phyloP scores from a whole-genome alignment of 441 rosid genomes.

The Gossypium aridum region DNA sequence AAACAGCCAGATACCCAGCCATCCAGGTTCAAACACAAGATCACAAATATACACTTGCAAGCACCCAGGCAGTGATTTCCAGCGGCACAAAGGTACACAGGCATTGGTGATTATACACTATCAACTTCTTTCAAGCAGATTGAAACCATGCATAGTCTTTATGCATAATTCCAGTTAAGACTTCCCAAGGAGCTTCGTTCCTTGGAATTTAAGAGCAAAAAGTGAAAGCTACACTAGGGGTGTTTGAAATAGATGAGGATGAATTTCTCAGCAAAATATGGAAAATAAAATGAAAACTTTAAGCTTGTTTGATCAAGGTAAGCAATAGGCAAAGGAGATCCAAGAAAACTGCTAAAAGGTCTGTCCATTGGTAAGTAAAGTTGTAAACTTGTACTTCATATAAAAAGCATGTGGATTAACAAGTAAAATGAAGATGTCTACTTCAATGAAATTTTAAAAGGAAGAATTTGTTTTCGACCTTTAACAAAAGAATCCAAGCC shows the following conservation, averaged over 20 bases:
- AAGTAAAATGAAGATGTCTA: background rate
- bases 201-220: background rate
- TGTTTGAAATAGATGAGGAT: background rate
- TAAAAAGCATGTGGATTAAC: background rate
- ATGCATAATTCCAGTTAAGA: background rate
- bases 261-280: background rate
- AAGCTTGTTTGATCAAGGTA: background rate
- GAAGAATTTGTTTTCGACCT: background rate
- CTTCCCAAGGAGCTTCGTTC: background rate
- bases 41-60: background rate
- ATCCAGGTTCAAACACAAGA: background rate
- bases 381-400: background rate
- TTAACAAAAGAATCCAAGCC: background rate
- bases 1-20: background rate
- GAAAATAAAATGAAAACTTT: background rate
- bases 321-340: background rate
- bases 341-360: background rate
- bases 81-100: too few species aligned
- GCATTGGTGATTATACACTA: background rate
- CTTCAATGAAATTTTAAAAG: background rate
- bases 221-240: background rate
- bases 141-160: background rate
- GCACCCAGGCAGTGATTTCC: too few species aligned
- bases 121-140: background rate
- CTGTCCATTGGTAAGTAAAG: background rate